These are phyloP conservation scores for Gossypium raimondii DNA, from an alignment of 345 rosid species.

Conservation along the genomic window DNA sequence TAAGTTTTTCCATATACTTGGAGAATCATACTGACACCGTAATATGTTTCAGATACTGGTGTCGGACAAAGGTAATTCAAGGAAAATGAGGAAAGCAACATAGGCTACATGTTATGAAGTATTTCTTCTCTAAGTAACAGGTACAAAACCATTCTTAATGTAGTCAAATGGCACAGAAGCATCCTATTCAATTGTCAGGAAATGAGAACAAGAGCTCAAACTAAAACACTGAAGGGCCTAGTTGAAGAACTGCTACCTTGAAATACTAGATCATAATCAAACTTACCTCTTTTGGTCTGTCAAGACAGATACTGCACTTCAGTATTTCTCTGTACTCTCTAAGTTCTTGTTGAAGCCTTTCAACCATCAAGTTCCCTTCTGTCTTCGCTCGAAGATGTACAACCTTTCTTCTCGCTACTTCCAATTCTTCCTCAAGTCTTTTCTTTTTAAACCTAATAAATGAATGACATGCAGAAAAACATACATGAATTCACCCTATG, in stretches of 20 bases:
- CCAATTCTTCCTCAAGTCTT: conserved; percentile 79
- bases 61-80: neutral
- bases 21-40: neutral
- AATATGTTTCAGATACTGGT: neutral
- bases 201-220: neutral
- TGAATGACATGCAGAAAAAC: neutral
- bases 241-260: neutral
- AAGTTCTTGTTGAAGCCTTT: conserved; percentile 76
- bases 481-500: neutral
- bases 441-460: conserved; percentile 63
- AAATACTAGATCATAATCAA: neutral
- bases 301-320: conserved; percentile 84
- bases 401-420: conserved; percentile 59
- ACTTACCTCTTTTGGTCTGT: conserved; percentile 83
- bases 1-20: neutral
- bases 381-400: conserved; percentile 50
- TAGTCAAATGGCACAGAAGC: neutral
- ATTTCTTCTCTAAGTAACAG: neutral
- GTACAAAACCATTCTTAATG: neutral
- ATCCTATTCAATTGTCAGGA: neutral
- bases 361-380: conserved; percentile 65
- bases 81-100: neutral
- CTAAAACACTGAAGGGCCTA: neutral
- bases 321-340: conserved; percentile 83
- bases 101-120: neutral